These are phyloP conservation scores for Backusella liffmaniae DNA, from an alignment of 192 early-diverging fungal genomes.

Conservation along the genomic window DNA sequence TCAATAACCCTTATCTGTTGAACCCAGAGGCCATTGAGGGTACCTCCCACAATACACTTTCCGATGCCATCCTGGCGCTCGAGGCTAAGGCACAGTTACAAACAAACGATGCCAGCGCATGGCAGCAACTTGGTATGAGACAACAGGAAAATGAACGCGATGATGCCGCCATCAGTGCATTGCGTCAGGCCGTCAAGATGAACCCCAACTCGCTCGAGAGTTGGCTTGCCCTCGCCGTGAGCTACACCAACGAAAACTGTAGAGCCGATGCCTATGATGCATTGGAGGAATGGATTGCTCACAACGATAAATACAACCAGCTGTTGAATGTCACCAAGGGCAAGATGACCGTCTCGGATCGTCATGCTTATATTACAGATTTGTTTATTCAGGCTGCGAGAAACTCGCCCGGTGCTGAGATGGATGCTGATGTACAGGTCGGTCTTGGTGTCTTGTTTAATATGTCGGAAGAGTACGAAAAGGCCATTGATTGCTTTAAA, in stretches of 20 bases:
- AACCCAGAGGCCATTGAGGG: slow-evolving; percentile 50
- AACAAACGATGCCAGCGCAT: slow-evolving; percentile 71
- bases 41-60: slow-evolving; percentile 59
- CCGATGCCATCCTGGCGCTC: slow-evolving; percentile 84
- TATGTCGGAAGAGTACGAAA: slow-evolving; percentile 84
- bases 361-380: slow-evolving; percentile 71
- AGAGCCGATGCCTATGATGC: slow-evolving; percentile 84
- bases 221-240: slow-evolving; percentile 87
- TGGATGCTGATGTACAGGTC: slow-evolving; percentile 93
- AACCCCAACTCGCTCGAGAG: slow-evolving; percentile 76
- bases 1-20: slow-evolving; percentile 70
- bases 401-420: slow-evolving; percentile 51
- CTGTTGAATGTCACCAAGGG: slow-evolving; percentile 30
- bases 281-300: slow-evolving; percentile 82
- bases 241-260: slow-evolving; percentile 89
- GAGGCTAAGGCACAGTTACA: slow-evolving; percentile 84
- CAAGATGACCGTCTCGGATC: slow-evolving; percentile 40
- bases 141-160: slow-evolving; percentile 99
- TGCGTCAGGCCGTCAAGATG: slow-evolving; percentile 73
- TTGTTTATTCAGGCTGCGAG: slow-evolving; percentile 81
- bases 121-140: slow-evolving; percentile 79
- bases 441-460: slow-evolving; percentile 97
- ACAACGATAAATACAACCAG: slow-evolving; percentile 65
- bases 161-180: slow-evolving; percentile 82
- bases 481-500: slow-evolving; percentile 97